phyloP scores from a whole-genome alignment of 108 stramenopile genomes.

The Schizochytrium sp. region DNA sequence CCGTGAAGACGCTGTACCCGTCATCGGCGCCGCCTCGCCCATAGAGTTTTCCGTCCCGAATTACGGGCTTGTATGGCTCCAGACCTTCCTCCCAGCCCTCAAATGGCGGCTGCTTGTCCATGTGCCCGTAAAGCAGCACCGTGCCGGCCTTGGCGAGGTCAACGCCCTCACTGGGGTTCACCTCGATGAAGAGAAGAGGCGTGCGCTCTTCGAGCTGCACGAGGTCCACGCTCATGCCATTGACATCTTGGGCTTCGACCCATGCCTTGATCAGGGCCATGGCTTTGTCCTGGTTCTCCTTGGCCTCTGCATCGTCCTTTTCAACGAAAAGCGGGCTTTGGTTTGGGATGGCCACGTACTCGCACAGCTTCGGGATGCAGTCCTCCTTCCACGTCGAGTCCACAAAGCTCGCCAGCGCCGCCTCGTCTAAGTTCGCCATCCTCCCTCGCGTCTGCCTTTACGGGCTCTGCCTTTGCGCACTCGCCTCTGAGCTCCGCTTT shows the following conservation, averaged over 20 bases:
- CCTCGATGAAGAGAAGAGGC: conserved; percentile 1
- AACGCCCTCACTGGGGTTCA: neutral
- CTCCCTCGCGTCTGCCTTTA: no score
- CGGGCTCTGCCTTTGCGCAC: no score
- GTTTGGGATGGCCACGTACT: neutral
- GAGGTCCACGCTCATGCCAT: neutral
- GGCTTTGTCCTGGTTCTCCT: conserved; percentile 4
- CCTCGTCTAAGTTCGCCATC: neutral
- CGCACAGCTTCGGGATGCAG: neutral
- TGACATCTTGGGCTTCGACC: neutral
- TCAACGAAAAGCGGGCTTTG: neutral
- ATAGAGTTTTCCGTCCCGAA: neutral
- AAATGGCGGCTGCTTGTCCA: conserved; percentile 20
- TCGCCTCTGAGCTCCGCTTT: no score
- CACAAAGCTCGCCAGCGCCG: neutral
- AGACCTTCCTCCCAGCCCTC: conserved; percentile 4
- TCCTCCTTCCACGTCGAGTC: neutral
- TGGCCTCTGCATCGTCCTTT: neutral
- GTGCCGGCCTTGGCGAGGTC: neutral
- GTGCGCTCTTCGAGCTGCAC: neutral
- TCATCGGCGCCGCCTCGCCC: conserved; percentile 1
- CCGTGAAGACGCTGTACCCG: neutral
- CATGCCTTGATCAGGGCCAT: conserved; percentile 1
- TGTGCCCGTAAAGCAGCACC: conserved; percentile 13
- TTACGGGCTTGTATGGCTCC: neutral